Conservation (phyloP, 2,329 filamentous ascomycete species). For the Alternaria sp. region DNA sequence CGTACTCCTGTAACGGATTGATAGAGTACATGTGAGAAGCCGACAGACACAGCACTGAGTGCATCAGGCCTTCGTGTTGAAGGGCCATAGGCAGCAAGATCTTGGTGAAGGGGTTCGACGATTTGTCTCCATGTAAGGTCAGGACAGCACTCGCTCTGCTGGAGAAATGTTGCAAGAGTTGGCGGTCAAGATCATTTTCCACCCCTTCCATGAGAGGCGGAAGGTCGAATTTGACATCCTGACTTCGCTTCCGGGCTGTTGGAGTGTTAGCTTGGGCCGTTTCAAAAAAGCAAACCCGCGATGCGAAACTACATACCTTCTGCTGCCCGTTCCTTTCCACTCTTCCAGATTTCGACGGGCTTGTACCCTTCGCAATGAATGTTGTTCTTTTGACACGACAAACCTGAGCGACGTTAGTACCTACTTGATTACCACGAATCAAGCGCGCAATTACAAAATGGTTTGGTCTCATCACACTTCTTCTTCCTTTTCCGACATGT, state of each 20-base stretch:
- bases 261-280: conserved; percentile 27
- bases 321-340: conserved; percentile 78
- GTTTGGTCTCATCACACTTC: conserved; percentile 64
- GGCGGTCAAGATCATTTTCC: conserved; percentile 78
- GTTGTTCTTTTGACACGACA: conserved; percentile 93
- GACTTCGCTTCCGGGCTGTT: conserved; percentile 46
- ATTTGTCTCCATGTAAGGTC: conserved; percentile 80
- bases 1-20: conserved; percentile 60
- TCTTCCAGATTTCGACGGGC: conserved; percentile 86
- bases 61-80: conserved; percentile 83
- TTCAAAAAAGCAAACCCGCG: not conserved
- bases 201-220: conserved; percentile 78
- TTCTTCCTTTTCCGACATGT: conserved; percentile 69
- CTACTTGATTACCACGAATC: not conserved
- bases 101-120: conserved; percentile 81
- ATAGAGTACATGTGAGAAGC: conserved; percentile 73
- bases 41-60: conserved; percentile 84
- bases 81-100: conserved; percentile 84
- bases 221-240: conserved; percentile 56
- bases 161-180: conserved; percentile 85
- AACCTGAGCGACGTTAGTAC: conserved; percentile 61
- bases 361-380: conserved; percentile 91
- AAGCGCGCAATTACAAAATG: conserved; percentile 49
- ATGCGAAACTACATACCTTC: conserved; percentile 57
- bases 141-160: conserved; percentile 80